Percentiles rank a stretch among this genome's conserved stretches.
Evolutionary conservation across 1,284 basidiomycete species (phyloP).

Genomic region (Acaromyces ingoldii): DNA sequence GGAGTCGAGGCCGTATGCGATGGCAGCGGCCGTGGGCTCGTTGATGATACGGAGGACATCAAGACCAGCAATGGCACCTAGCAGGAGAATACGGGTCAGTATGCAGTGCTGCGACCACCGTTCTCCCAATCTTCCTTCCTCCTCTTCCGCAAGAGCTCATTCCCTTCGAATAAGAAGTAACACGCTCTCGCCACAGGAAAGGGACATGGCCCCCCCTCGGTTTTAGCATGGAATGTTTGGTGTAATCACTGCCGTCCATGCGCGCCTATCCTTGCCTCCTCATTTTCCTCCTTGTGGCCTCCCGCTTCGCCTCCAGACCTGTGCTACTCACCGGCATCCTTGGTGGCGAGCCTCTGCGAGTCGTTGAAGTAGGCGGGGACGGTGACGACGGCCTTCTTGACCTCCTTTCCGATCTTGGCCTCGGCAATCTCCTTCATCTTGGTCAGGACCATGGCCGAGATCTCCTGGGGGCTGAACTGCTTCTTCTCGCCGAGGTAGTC

Average conservation of each 20-base stretch:
- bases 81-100: background rate
- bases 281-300: background rate
- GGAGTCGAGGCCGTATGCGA: conserved; percentile 59
- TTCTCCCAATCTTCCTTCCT: too few species aligned
- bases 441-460: conserved; percentile 94
- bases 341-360: conserved; percentile 64
- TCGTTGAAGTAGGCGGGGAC: conserved; percentile 68
- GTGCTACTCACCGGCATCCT: conserved; percentile 52
- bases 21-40: conserved; percentile 58
- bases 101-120: too few species aligned
- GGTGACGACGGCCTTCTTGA: conserved; percentile 67
- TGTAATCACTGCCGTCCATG: conserved; percentile 49
- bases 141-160: too few species aligned
- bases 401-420: conserved; percentile 62
- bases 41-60: conserved; percentile 68
- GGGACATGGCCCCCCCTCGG: too few species aligned
- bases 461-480: conserved; percentile 64
- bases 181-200: too few species aligned
- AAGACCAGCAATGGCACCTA: conserved; percentile 62
- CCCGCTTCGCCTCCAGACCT: background rate
- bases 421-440: conserved; percentile 90
- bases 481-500: conserved; percentile 61
- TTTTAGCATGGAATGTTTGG: conserved; percentile 50
- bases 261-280: conserved; percentile 12
- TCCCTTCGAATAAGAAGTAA: too few species aligned